Evolutionary conservation across 2,329 filamentous ascomycete genomes (phyloP), one percentile per base, ranked within the genome.

Genomic region (Fusarium sp.): DNA sequence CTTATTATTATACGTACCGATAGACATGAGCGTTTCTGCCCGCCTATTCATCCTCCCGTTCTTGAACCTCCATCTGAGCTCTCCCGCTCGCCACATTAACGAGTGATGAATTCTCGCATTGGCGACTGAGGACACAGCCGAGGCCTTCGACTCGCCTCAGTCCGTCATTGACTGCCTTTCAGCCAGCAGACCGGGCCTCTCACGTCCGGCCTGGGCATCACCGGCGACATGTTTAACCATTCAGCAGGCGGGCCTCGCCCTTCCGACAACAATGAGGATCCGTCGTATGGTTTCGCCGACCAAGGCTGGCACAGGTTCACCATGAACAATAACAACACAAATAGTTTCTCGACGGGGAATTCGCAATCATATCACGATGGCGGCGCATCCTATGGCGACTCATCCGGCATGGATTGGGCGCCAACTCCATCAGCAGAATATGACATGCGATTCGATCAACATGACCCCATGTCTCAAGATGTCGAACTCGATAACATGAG

Each of bases 111-210:
- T 80, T 60, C 76, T 76, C 74, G 78, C 74, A 77, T 76, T 75
- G 78, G 77, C 70, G 77, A 79, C 73, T 80, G 78, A 81, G 77
- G 73, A 77, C 76, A 77, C 72, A 77, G 74, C 78, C 77, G 79
- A 79, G 80, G 80, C 79, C 76, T 78, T 81, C 78, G 80, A 82
- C 79, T 81, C 78, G 79, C 76, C 77, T 79, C 79, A 81, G 80
- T 80, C 79, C 70, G 77, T 78, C 76, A 78, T 75, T 79, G 77
- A 80, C 77, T 76, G 79, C 70, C 76, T 68, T 71, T 66, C 73
- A 78, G 79, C 78, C 79, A 78, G 74, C 77, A 69, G 79, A 79
- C 78, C 73, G 78, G 77, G 75, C 79, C 60, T 70, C 69, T 73
- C 66, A 78, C 79, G 66, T 76, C 79, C 77, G 77, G 75, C 72